Conservation (phyloP, 1,284 basidiomycete species). For the Leucoagaricus sp. region DNA sequence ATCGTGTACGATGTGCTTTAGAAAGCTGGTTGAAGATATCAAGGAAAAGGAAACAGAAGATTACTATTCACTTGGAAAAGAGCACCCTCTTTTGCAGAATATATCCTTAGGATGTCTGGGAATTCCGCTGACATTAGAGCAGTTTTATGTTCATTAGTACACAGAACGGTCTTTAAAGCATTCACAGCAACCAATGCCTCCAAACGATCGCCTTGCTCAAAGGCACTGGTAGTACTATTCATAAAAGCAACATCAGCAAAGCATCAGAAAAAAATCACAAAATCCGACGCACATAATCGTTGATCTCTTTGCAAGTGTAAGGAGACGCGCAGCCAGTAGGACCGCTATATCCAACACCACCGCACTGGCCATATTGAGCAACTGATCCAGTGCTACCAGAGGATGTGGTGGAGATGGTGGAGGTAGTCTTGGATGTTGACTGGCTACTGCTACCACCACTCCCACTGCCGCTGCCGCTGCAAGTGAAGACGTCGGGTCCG, state of each 20-base stretch:
- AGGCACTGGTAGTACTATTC: conserved; percentile 6
- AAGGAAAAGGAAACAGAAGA: too few relatives aligned
- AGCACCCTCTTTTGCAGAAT: too few relatives aligned
- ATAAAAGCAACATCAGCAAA: neutral
- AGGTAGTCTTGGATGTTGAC: neutral
- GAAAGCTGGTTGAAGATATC: too few relatives aligned
- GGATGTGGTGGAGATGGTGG: neutral
- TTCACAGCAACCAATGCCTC: too few relatives aligned
- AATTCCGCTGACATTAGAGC: too few relatives aligned
- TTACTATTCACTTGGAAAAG: too few relatives aligned
- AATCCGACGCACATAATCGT: conserved; percentile 9
- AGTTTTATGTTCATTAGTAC: too few relatives aligned
- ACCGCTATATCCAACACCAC: conserved; percentile 17
- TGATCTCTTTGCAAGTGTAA: conserved; percentile 3
- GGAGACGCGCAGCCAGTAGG: conserved; percentile 8
- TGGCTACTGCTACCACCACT: neutral
- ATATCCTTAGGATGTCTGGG: too few relatives aligned
- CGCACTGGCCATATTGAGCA: conserved; percentile 19
- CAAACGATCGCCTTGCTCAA: neutral
- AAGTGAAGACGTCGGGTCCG: conserved; percentile 10
- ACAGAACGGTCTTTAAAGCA: too few relatives aligned
- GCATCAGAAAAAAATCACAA: neutral
- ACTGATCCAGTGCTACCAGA: conserved; percentile 6
- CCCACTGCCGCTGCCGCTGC: neutral
- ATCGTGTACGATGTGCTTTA: too few relatives aligned